Conservation (phyloP, 2,329 filamentous ascomycete genomes). For the Fusarium concolor region DNA sequence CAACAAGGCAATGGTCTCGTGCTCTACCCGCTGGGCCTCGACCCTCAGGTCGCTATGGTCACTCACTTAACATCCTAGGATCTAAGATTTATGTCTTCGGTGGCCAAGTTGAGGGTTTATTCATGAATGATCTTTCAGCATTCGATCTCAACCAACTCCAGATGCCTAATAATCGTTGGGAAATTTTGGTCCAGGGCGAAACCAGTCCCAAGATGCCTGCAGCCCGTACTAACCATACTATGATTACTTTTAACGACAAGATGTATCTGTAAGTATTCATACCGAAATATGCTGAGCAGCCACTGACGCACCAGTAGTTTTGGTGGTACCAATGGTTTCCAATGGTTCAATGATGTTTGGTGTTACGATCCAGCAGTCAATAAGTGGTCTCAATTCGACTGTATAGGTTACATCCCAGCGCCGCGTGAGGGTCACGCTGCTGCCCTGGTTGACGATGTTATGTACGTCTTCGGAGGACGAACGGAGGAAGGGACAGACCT, state of each 20-base stretch:
- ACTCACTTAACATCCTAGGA: conserved; percentile 94
- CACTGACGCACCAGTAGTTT: conserved; percentile 68
- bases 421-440: conserved; percentile 95
- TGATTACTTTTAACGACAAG: conserved; percentile 92
- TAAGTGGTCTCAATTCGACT: conserved; percentile 88
- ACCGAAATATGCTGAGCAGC: neutral
- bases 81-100: conserved; percentile 99
- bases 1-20: conserved; percentile 97
- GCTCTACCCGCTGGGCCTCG: conserved; percentile 87
- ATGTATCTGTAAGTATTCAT: conserved; percentile 81
- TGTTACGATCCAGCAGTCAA: conserved; percentile 88
- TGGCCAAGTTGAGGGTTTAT: conserved; percentile 95
- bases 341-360: conserved; percentile 99
- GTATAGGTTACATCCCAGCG: conserved; percentile 96
- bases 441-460: conserved; percentile 93
- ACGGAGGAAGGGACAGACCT: conserved; percentile 93
- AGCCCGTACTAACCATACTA: conserved; percentile 92
- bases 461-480: conserved; percentile 98
- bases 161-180: conserved; percentile 91
- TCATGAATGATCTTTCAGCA: conserved; percentile 96
- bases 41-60: conserved; percentile 92
- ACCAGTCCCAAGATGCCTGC: conserved; percentile 74
- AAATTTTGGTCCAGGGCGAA: conserved; percentile 80
- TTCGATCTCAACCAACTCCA: conserved; percentile 97
- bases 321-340: conserved; percentile 92